Percentiles rank a stretch among this genome's conserved stretches.
Conservation (phyloP, 164 flowering plant genomes). For the Aristolochia fimbriata region DNA sequence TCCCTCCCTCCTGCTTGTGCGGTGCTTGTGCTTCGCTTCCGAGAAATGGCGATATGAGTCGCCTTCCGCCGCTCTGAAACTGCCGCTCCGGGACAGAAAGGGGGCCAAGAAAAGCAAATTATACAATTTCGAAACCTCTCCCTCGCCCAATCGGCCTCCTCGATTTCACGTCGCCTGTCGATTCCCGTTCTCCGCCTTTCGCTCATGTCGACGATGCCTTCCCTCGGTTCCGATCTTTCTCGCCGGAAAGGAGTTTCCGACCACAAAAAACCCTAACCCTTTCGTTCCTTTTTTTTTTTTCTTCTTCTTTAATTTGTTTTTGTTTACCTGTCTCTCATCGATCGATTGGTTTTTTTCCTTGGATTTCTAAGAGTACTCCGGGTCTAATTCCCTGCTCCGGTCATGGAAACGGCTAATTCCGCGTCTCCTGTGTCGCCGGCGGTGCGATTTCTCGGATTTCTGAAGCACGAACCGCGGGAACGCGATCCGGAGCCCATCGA, state of each 20-base stretch:
- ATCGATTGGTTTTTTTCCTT: neutral
- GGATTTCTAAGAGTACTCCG: slow-evolving; percentile 6
- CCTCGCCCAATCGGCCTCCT: neutral
- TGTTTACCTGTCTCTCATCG: too few species aligned
- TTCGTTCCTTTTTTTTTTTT: neutral
- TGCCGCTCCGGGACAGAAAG: too few species aligned
- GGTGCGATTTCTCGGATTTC: slow-evolving; percentile 21
- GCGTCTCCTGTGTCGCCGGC: slow-evolving; percentile 8
- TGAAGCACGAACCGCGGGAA: slow-evolving; percentile 18
- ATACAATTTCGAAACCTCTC: neutral
- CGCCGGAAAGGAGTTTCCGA: neutral
- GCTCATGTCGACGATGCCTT: neutral
- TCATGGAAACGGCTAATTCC: neutral
- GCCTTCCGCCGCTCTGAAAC: too few species aligned
- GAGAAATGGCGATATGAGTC: too few species aligned
- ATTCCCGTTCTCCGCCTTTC: neutral
- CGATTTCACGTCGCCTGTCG: slow-evolving; percentile 1
- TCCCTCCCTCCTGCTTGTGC: too few species aligned
- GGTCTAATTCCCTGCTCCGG: neutral
- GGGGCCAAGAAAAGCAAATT: too few species aligned
- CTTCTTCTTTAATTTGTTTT: slow-evolving; percentile 16
- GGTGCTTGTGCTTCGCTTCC: too few species aligned
- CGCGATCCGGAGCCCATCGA: slow-evolving; percentile 18
- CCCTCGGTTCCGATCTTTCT: neutral
- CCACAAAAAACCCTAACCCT: slow-evolving; percentile 1